Evolutionary conservation across 306 rosid species (phyloP), one percentile per base, ranked within the genome.

Genomic region (Corylus heterophylla): DNA sequence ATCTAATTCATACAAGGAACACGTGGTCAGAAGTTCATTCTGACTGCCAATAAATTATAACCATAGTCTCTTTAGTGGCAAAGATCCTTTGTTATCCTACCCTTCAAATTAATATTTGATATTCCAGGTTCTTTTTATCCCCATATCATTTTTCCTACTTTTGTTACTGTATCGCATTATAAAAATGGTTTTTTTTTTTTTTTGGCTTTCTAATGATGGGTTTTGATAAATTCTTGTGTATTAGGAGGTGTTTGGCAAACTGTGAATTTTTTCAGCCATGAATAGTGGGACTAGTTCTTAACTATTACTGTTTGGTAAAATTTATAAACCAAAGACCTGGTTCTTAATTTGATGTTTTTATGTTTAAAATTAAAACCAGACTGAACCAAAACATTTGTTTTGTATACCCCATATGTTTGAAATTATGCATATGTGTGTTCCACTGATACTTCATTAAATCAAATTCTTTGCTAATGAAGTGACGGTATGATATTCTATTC

Each of bases 401-500:
- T 8, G 51, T 48, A 48, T 39, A 39, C 6, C 6, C 44, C 44
- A 31, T 31, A 31, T 31, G 35, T 31, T 31, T 31, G 35, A 31
- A 29, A 31, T 1, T 31, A 31, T 31, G 35, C 12, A 14, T 37
- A 35, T 35, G 16, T 14, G 2, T 5, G 35, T 66, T 16, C 20
- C 14, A 20, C 52, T 45, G 45, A 27, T 27, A 56, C 48, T 25
- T 18, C 14, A 47, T 58, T 55, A 44, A 49, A 17, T 73, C 66
- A 22, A 52, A 7, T 74, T 44, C 25, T 59, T 54, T 18, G 3
- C 39, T 25, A 58, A 37, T 16, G 27, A 71, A 29, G 11, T 71
- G 50, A 47, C n/a, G 49, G 67, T 37, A n/a, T 71, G 73, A 81
- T 54, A 25, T 59, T 71, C 72, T 29, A 31, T 80, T 81, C 50